phyloP scores from a whole-genome alignment of 345 rosid genomes.

The Rubroshorea leprosula region DNA sequence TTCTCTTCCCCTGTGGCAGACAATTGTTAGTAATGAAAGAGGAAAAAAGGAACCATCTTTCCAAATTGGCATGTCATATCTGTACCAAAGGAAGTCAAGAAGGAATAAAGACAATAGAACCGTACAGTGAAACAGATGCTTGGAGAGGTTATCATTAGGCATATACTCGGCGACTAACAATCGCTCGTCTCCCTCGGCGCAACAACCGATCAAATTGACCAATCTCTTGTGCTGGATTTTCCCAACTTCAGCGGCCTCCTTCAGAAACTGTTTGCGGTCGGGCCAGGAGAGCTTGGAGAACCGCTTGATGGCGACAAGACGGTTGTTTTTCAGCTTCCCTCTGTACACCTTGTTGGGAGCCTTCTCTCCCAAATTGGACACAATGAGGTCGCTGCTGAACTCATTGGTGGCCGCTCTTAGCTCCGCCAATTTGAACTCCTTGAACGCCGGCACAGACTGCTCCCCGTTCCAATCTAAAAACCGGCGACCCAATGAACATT shows the following conservation, averaged over 20 bases:
- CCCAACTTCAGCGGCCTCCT: conserved; percentile 89
- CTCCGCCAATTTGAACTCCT: conserved; percentile 57
- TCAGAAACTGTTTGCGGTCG: conserved; percentile 86
- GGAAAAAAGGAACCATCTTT: not conserved
- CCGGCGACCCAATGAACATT: no score
- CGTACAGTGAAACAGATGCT: conserved; percentile 95
- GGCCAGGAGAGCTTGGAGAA: conserved; percentile 96
- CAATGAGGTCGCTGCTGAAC: conserved; percentile 56
- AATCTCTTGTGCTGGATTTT: conserved; percentile 78
- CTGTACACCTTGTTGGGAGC: conserved; percentile 86
- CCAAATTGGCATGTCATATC: not conserved
- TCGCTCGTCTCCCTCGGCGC: conserved; percentile 95
- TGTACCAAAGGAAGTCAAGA: not conserved
- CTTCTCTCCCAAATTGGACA: conserved; percentile 87
- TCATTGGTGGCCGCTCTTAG: conserved; percentile 71
- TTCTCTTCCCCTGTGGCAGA: conserved; percentile 71
- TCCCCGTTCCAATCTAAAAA: no score
- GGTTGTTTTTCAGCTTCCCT: conserved; percentile 67
- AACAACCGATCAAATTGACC: conserved; percentile 89
- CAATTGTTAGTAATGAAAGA: not conserved
- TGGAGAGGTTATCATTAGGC: conserved; percentile 94
- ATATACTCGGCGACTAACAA: conserved; percentile 85
- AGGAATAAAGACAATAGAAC: not conserved
- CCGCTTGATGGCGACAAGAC: conserved; percentile 77
- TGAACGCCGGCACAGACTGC: conserved; percentile 40